Conservation (phyloP, 371 early-diverging fungal genomes). For the Mortierella sp. region DNA sequence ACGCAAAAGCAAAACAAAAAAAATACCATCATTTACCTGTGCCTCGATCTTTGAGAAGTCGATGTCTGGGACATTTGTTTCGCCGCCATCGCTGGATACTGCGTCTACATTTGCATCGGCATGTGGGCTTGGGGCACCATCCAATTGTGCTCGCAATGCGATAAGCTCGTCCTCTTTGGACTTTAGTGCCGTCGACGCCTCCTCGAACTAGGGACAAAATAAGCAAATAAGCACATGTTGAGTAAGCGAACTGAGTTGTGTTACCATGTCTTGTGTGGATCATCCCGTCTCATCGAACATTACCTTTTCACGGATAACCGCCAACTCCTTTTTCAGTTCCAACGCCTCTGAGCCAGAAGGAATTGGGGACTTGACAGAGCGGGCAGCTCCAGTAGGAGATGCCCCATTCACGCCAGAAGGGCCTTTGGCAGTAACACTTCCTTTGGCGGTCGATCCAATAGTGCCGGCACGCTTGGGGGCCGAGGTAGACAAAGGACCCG, state of each 20-base stretch:
- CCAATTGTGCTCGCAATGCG: constrained; percentile 35
- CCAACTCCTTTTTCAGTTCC: constrained; percentile 48
- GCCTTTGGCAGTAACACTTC: constrained; percentile 10
- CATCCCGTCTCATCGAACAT: neutral
- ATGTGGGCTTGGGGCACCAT: constrained; percentile 27
- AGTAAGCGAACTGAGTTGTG: neutral
- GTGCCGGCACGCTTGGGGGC: constrained; percentile 20
- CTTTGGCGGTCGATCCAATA: constrained; percentile 7
- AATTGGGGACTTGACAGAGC: constrained; percentile 34
- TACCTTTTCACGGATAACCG: constrained; percentile 45
- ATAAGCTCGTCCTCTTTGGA: constrained; percentile 43
- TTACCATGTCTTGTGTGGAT: neutral
- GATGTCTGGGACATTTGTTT: constrained; percentile 49
- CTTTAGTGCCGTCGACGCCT: constrained; percentile 33
- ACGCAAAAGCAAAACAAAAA: constrained; percentile 10
- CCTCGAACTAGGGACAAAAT: constrained; percentile 29
- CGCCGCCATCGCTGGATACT: constrained; percentile 52
- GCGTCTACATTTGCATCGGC: constrained; percentile 41
- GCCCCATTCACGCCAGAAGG: constrained; percentile 15
- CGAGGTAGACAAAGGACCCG: constrained; percentile 2
- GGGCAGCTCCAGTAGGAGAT: constrained; percentile 37
- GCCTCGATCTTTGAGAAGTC: constrained; percentile 50
- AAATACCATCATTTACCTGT: constrained; percentile 29
- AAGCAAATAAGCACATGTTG: neutral
- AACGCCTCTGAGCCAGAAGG: constrained; percentile 38